Evolutionary conservation across 495 filamentous ascomycete genomes (phyloP).

Genomic region (Venustampulla echinocandica): DNA sequence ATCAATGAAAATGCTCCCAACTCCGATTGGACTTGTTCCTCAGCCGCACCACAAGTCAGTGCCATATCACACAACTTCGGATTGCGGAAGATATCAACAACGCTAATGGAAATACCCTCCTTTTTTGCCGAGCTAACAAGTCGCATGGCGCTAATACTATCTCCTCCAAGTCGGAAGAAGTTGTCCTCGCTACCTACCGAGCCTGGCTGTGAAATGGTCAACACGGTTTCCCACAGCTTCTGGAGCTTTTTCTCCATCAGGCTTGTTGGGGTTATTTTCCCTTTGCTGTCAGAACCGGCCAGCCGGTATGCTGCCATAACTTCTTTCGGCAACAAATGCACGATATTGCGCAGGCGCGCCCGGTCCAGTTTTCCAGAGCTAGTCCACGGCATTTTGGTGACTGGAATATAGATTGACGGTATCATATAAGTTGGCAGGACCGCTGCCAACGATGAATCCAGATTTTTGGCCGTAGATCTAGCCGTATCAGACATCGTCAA

Average conservation of each 20-base stretch:
- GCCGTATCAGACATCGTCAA: neutral
- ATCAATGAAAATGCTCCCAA: constrained; percentile 1
- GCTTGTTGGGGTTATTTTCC: neutral
- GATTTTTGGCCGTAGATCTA: neutral
- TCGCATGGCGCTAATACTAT: constrained; percentile 46
- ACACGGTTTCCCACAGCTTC: constrained; percentile 36
- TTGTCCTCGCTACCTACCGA: constrained; percentile 29
- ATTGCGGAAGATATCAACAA: constrained; percentile 26
- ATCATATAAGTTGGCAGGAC: constrained; percentile 24
- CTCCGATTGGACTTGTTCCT: neutral
- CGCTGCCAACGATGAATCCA: neutral
- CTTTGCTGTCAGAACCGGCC: neutral
- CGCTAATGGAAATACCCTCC: constrained; percentile 30
- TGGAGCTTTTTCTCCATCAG: constrained; percentile 32
- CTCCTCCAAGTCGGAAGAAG: constrained; percentile 47
- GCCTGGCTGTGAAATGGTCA: constrained; percentile 32
- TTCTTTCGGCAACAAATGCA: neutral
- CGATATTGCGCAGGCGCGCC: neutral
- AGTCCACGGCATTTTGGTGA: constrained; percentile 7
- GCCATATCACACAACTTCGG: constrained; percentile 5
- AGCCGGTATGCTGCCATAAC: neutral
- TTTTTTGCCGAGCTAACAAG: constrained; percentile 37
- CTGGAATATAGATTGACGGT: constrained; percentile 17
- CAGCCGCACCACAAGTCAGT: neutral
- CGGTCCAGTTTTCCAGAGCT: constrained; percentile 8